Percentiles rank a stretch among this genome's conserved stretches.
phyloP scores from a whole-genome alignment of 495 filamentous ascomycete species.

The Collariella sp. region DNA sequence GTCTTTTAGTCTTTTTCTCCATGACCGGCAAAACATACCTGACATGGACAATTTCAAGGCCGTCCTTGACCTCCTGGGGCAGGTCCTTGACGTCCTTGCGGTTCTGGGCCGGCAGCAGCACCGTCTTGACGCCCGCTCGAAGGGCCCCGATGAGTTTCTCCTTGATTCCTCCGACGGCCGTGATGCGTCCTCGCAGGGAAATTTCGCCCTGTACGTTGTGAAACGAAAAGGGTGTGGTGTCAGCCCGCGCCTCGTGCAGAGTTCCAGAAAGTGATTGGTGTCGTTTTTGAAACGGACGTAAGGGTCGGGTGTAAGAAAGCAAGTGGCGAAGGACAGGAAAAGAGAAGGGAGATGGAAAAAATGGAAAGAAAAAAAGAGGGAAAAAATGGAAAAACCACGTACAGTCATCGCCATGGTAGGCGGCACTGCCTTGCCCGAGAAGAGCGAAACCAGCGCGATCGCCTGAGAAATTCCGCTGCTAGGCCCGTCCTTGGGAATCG shows the following conservation, averaged over 20 bases:
- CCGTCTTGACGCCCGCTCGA: constrained; percentile 89
- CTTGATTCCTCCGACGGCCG: constrained; percentile 91
- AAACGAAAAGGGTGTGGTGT: constrained; percentile 13
- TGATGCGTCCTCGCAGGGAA: constrained; percentile 75
- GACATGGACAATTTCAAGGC: constrained; percentile 82
- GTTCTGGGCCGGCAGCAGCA: constrained; percentile 81
- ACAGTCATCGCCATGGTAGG: constrained; percentile 92
- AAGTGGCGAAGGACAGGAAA: neutral
- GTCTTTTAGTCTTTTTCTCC: neutral
- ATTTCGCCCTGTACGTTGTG: constrained; percentile 61
- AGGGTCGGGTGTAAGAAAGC: neutral
- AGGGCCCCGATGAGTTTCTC: constrained; percentile 96
- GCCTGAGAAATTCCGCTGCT: constrained; percentile 91
- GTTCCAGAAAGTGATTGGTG: neutral
- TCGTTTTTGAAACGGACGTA: neutral
- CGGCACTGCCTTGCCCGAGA: constrained; percentile 79
- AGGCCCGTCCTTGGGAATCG: constrained; percentile 87
- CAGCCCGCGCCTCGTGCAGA: constrained; percentile 12
- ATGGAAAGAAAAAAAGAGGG: neutral
- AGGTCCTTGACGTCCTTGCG: constrained; percentile 90
- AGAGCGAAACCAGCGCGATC: constrained; percentile 84
- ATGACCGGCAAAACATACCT: constrained; percentile 45
- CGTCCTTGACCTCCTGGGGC: constrained; percentile 80
- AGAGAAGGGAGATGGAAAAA: neutral
- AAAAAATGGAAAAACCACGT: constrained; percentile 14